Conservation (phyloP, 768 basidiomycete species). For the Mycena crocata region DNA sequence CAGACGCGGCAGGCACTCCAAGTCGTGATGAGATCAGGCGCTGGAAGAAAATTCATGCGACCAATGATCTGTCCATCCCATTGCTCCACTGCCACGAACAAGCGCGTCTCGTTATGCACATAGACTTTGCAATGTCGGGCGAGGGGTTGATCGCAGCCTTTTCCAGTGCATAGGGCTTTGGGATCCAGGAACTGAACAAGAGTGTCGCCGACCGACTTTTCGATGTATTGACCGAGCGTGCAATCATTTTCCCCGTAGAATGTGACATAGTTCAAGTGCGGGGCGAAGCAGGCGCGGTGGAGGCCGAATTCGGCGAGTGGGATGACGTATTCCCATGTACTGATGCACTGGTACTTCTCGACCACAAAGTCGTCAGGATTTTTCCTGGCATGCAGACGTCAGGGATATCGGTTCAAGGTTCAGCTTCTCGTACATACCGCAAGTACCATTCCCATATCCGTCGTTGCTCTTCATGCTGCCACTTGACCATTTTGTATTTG, state of each 20-base stretch:
- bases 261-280: slow-evolving; percentile 75
- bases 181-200: slow-evolving; percentile 77
- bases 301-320: slow-evolving; percentile 75
- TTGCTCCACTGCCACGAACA: slow-evolving; percentile 89
- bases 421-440: slow-evolving; percentile 43
- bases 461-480: slow-evolving; percentile 87
- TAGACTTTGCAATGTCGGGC: slow-evolving; percentile 91
- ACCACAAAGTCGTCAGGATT: slow-evolving; percentile 89
- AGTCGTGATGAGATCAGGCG: slow-evolving; percentile 86
- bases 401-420: not conserved
- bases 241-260: slow-evolving; percentile 95
- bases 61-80: slow-evolving; percentile 85
- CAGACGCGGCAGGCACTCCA: slow-evolving; percentile 91
- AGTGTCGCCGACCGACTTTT: slow-evolving; percentile 77
- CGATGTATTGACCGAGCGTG: slow-evolving; percentile 94
- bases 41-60: slow-evolving; percentile 60
- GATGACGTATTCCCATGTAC: slow-evolving; percentile 82
- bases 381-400: slow-evolving; percentile 49
- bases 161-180: slow-evolving; percentile 83
- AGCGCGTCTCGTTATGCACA: slow-evolving; percentile 86
- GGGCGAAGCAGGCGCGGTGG: slow-evolving; percentile 83
- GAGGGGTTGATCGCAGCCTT: slow-evolving; percentile 85
- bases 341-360: slow-evolving; percentile 93
- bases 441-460: slow-evolving; percentile 97
- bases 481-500: slow-evolving; percentile 73